Conservation (phyloP, 1,139 yeast genomes). For the Pichia sp. region DNA sequence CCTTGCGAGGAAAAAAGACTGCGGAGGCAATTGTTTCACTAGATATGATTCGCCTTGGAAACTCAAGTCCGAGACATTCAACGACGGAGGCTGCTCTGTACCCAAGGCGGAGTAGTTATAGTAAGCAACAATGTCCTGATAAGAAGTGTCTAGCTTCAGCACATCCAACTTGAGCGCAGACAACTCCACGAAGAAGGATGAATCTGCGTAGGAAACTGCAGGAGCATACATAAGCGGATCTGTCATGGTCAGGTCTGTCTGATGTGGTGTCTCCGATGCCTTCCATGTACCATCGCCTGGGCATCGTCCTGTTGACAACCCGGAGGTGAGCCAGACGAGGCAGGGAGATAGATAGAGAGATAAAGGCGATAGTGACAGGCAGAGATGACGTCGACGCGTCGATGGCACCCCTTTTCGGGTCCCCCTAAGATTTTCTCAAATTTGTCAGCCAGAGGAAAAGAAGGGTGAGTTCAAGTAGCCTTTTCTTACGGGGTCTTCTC, state of each 20-base stretch:
- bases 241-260: not conserved
- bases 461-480: not conserved
- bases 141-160: constrained; percentile 54
- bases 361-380: not conserved
- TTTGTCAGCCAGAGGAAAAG: not conserved
- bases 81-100: constrained; percentile 39
- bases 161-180: constrained; percentile 63
- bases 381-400: not conserved
- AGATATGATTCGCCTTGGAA: constrained; percentile 32
- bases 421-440: not conserved
- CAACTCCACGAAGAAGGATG: constrained; percentile 76
- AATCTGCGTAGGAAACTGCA: constrained; percentile 70
- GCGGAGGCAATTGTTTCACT: constrained; percentile 8
- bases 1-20: constrained; percentile 23
- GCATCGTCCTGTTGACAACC: not conserved
- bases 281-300: not conserved
- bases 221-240: constrained; percentile 43
- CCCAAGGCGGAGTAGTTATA: constrained; percentile 42
- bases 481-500: not conserved
- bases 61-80: constrained; percentile 39
- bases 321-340: not conserved
- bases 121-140: constrained; percentile 38
- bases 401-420: not conserved
- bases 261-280: not conserved
- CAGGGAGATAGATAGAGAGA: not conserved